Evolutionary conservation across 116 monocot species (phyloP).

Genomic region (Iris pallida): DNA sequence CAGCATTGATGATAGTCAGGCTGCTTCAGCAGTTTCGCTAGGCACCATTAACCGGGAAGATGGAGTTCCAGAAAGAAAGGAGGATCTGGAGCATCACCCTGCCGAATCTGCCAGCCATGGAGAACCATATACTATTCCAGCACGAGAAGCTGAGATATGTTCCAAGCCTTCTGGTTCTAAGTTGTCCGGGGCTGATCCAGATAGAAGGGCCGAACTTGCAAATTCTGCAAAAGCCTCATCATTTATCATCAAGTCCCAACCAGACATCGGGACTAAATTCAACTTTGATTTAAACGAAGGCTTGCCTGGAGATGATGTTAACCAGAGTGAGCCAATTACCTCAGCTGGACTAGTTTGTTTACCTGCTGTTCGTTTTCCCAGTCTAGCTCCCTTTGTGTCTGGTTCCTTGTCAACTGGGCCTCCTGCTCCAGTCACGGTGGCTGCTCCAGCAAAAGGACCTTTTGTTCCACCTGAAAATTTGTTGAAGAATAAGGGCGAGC

Average conservation of each 20-base stretch:
- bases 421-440: slow-evolving; percentile 60
- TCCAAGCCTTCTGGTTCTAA: slow-evolving; percentile 8
- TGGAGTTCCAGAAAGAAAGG: slow-evolving; percentile 16
- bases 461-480: slow-evolving; percentile 80
- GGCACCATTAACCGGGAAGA: not conserved
- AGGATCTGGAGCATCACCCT: slow-evolving; percentile 12
- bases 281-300: slow-evolving; percentile 96
- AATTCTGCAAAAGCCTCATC: slow-evolving; percentile 30
- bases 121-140: not conserved
- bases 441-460: slow-evolving; percentile 95
- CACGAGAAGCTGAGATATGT: slow-evolving; percentile 21
- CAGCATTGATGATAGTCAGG: slow-evolving; percentile 4
- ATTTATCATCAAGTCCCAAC: slow-evolving; percentile 3
- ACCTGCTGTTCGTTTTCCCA: slow-evolving; percentile 28
- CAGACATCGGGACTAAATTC: slow-evolving; percentile 29
- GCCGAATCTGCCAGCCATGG: slow-evolving; percentile 14
- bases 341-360: slow-evolving; percentile 29
- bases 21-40: slow-evolving; percentile 5
- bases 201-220: slow-evolving; percentile 32
- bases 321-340: slow-evolving; percentile 36
- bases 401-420: slow-evolving; percentile 26
- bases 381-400: slow-evolving; percentile 30
- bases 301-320: slow-evolving; percentile 57
- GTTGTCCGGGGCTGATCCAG: slow-evolving; percentile 14
- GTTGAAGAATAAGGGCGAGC: slow-evolving; percentile 50